Percentiles rank a stretch among this genome's conserved stretches.
Conservation (phyloP, 345 rosid species). For the Hibiscus syriacus region DNA sequence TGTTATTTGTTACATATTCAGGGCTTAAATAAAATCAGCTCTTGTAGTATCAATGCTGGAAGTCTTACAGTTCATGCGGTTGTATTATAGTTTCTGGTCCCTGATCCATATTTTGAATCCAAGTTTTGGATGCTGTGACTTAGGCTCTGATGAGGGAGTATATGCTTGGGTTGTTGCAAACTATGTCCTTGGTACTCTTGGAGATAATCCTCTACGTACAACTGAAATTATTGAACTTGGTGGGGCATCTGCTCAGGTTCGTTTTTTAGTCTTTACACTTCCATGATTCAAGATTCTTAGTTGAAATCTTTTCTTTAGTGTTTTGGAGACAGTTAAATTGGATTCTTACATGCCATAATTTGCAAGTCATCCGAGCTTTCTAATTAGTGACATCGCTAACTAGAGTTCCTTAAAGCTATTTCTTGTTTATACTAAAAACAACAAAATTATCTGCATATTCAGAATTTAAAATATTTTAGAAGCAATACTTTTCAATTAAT, state of each 20-base stretch:
- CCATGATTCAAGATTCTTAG: not conserved
- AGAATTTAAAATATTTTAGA: not conserved
- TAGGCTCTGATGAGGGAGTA: conserved; percentile 92
- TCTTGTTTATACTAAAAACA: not conserved
- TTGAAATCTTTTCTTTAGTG: not conserved
- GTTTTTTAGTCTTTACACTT: not conserved
- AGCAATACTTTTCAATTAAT: not conserved
- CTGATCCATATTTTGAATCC: not conserved
- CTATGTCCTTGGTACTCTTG: conserved; percentile 66
- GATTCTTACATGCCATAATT: not conserved
- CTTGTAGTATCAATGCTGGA: not conserved
- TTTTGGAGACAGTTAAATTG: not conserved
- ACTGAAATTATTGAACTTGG: not conserved
- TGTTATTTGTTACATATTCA: not conserved
- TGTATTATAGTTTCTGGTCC: not conserved
- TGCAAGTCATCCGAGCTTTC: not conserved
- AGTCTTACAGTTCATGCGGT: not conserved
- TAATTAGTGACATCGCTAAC: not conserved
- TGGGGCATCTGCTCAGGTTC: conserved; percentile 95
- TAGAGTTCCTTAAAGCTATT: not conserved
- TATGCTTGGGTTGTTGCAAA: conserved; percentile 96
- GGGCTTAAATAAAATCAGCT: not conserved
- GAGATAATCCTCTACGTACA: conserved; percentile 8
- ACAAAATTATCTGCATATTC: not conserved
- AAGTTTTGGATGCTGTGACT: conserved; percentile 10